Percentiles rank a stretch among this genome's conserved stretches.
These are phyloP conservation scores for Flaveria linearis DNA, from an alignment of 129 eudicot genomes.

Conservation along the genomic window DNA sequence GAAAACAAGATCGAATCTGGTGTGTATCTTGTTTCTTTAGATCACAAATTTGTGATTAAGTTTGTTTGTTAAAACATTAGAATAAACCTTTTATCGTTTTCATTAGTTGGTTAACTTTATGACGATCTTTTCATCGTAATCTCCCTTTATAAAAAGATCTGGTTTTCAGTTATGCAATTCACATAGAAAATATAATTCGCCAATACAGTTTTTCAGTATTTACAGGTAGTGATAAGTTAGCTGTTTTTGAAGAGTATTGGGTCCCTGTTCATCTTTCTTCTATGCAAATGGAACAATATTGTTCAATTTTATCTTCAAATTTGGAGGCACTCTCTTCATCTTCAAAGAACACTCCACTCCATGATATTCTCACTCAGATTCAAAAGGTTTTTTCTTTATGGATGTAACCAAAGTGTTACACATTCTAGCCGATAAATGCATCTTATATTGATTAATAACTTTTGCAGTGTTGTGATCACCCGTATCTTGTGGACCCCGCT, in stretches of 20 bases:
- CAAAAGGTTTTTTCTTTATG: neutral
- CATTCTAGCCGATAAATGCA: neutral
- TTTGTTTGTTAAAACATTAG: too few relatives aligned
- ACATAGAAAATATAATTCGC: too few relatives aligned
- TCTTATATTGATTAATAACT: neutral
- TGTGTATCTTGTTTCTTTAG: conserved; percentile 37
- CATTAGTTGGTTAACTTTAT: too few relatives aligned
- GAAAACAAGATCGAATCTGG: conserved; percentile 37
- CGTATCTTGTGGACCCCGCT: conserved; percentile 65
- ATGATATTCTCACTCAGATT: conserved; percentile 40
- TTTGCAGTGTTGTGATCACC: conserved; percentile 83
- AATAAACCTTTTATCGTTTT: too few relatives aligned
- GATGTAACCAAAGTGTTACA: neutral
- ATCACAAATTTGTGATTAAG: conserved; percentile 3
- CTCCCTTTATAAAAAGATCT: too few relatives aligned
- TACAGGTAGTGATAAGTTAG: conserved; percentile 26
- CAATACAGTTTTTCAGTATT: conserved; percentile 32
- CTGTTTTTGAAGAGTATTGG: conserved; percentile 59
- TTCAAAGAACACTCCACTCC: conserved; percentile 38
- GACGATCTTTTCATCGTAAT: too few relatives aligned
- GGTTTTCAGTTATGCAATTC: too few relatives aligned
- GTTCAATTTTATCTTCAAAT: conserved; percentile 50
- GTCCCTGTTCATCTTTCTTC: conserved; percentile 63
- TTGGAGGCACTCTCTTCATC: conserved; percentile 44
- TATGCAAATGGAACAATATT: conserved; percentile 64